Evolutionary conservation across 1,284 basidiomycete genomes (phyloP).

Genomic region (Taiwanofungus camphoratus): DNA sequence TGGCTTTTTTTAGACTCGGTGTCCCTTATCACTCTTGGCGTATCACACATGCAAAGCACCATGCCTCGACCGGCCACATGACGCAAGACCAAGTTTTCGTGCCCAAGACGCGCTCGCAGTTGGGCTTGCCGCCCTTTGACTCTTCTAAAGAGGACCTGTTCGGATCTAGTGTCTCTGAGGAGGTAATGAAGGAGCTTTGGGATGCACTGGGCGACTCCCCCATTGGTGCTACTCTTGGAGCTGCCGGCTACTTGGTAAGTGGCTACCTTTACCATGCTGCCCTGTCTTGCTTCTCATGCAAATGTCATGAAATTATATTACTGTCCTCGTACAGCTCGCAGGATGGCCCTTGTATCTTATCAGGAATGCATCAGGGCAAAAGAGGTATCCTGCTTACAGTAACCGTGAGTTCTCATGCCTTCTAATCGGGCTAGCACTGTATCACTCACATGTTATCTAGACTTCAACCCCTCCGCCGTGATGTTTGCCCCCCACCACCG

Average conservation of each 20-base stretch:
- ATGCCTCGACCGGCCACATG: slow-evolving; percentile 93
- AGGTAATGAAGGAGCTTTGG: slow-evolving; percentile 73
- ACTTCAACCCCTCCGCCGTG: slow-evolving; percentile 77
- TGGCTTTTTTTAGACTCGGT: slow-evolving; percentile 54
- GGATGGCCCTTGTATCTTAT: slow-evolving; percentile 90
- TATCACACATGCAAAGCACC: slow-evolving; percentile 95
- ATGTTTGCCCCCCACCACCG: slow-evolving; percentile 88
- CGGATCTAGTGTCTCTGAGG: slow-evolving; percentile 65
- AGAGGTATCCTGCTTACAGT: slow-evolving; percentile 74
- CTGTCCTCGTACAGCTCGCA: slow-evolving; percentile 41
- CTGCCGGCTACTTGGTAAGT: slow-evolving; percentile 69
- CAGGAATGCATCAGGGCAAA: slow-evolving; percentile 86
- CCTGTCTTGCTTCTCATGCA: neutral
- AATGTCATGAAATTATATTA: slow-evolving; percentile 4
- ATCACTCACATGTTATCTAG: slow-evolving; percentile 30
- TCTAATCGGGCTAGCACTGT: slow-evolving; percentile 10
- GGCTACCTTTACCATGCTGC: neutral
- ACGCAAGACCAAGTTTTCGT: slow-evolving; percentile 97
- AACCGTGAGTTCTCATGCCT: slow-evolving; percentile 61
- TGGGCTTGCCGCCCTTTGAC: slow-evolving; percentile 59
- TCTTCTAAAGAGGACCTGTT: slow-evolving; percentile 63
- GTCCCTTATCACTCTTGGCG: slow-evolving; percentile 99
- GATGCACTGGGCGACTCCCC: slow-evolving; percentile 95
- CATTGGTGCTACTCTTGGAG: slow-evolving; percentile 64
- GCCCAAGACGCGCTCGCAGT: slow-evolving; percentile 79